phyloP scores from a whole-genome alignment of 371 early-diverging fungal species.

The Mucor lusitanicus region DNA sequence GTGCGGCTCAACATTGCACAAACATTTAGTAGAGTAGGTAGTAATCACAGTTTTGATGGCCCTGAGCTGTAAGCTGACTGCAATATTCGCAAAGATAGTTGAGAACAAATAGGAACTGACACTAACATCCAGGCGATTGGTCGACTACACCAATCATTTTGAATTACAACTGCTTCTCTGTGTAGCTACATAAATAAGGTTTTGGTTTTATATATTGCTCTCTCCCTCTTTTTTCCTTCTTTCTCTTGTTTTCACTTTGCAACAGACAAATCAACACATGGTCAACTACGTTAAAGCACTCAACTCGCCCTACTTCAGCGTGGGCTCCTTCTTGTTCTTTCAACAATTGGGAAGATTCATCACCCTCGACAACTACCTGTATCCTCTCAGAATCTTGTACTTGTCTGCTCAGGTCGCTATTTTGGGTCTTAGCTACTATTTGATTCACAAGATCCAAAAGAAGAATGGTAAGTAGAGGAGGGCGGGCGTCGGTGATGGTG shows the following conservation, averaged over 20 bases:
- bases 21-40: too few relatives aligned
- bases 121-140: background rate
- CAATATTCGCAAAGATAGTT: too few relatives aligned
- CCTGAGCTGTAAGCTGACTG: too few relatives aligned
- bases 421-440: constrained; percentile 27
- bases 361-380: constrained; percentile 31
- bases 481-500: background rate
- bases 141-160: background rate
- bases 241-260: background rate
- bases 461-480: constrained; percentile 37
- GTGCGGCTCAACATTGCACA: too few relatives aligned
- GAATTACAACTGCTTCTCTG: background rate
- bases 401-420: constrained; percentile 27
- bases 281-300: constrained; percentile 4
- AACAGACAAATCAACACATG: background rate
- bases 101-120: background rate
- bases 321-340: constrained; percentile 36
- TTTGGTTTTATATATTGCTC: background rate
- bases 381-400: constrained; percentile 31
- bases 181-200: background rate
- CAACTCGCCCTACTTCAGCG: constrained; percentile 28
- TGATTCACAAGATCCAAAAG: constrained; percentile 30
- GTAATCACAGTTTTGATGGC: too few relatives aligned
- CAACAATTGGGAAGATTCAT: constrained; percentile 37
- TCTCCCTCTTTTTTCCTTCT: too few relatives aligned